phyloP scores from a whole-genome alignment of 1,139 yeast genomes.

The Debaryomyces psychrophilus region DNA sequence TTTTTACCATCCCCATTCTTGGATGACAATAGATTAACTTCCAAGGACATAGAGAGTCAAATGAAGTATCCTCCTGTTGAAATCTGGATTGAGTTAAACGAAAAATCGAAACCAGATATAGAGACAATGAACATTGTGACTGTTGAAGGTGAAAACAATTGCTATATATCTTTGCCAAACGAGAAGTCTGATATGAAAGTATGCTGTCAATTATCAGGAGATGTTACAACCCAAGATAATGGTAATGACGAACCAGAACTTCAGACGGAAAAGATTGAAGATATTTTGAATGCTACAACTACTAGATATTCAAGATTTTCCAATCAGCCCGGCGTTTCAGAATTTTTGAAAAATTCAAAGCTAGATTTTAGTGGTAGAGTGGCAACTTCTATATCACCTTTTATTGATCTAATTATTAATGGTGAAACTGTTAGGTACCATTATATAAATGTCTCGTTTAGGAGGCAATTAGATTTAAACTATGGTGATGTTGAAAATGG shows the following conservation, averaged over 20 bases:
- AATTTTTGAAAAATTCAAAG: slow-evolving; percentile 40
- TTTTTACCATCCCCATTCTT: slow-evolving; percentile 51
- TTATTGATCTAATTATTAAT: slow-evolving; percentile 38
- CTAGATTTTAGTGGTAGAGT: slow-evolving; percentile 44
- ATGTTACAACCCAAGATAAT: slow-evolving; percentile 25
- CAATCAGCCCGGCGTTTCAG: slow-evolving; percentile 51
- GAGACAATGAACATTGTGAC: slow-evolving; percentile 47
- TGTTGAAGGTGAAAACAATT: slow-evolving; percentile 51
- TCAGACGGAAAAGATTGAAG: slow-evolving; percentile 10
- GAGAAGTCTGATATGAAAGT: slow-evolving; percentile 48
- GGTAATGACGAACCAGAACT: slow-evolving; percentile 8
- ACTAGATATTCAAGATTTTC: slow-evolving; percentile 33
- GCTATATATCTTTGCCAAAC: slow-evolving; percentile 44
- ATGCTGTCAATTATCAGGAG: slow-evolving; percentile 44
- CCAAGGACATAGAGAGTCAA: slow-evolving; percentile 17
- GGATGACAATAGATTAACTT: slow-evolving; percentile 19
- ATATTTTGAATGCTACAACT: slow-evolving; percentile 33
- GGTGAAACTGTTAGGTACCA: slow-evolving; percentile 44
- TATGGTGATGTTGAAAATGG: slow-evolving; percentile 24
- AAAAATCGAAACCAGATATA: slow-evolving; percentile 39
- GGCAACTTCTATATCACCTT: slow-evolving; percentile 40
- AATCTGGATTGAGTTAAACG: slow-evolving; percentile 52
- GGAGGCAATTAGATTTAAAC: slow-evolving; percentile 49
- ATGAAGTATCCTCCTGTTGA: slow-evolving; percentile 55
- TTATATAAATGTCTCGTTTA: slow-evolving; percentile 43